Conservation (phyloP, 2,329 filamentous ascomycete species). For the Aspergillus udagawae region DNA sequence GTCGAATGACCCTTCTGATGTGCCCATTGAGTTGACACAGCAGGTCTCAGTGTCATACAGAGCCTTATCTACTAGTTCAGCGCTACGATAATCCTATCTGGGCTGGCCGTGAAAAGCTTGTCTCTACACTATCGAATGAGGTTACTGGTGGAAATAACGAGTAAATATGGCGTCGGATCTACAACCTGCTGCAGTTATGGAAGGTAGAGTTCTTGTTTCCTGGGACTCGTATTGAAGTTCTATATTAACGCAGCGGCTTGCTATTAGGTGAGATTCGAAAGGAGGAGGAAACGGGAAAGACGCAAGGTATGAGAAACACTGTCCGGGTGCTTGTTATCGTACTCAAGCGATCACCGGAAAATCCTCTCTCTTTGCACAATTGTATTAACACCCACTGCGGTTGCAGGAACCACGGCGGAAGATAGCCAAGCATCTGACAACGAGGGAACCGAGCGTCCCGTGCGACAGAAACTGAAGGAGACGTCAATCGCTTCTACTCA, state of each 20-base stretch:
- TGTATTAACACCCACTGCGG: constrained; percentile 1
- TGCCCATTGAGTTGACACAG: background rate
- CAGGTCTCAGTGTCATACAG: background rate
- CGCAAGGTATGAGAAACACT: constrained; percentile 10
- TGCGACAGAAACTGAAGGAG: constrained; percentile 59
- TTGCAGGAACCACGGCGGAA: constrained; percentile 20
- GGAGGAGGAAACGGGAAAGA: constrained; percentile 8
- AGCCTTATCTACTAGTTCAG: background rate
- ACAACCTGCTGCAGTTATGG: constrained; percentile 5
- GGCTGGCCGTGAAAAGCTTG: background rate
- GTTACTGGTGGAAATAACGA: background rate
- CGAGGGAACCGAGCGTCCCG: constrained; percentile 51
- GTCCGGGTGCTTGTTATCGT: background rate
- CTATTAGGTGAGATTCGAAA: constrained; percentile 3
- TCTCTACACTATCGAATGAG: background rate
- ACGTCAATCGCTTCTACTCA: constrained; percentile 51
- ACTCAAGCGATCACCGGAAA: background rate
- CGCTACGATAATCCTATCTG: background rate
- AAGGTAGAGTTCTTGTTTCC: constrained; percentile 7
- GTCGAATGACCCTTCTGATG: background rate
- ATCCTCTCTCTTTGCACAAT: background rate
- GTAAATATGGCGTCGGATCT: constrained; percentile 14
- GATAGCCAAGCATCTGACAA: constrained; percentile 33
- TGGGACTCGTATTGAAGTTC: background rate
- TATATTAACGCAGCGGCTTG: constrained; percentile 1